Evolutionary conservation across 768 basidiomycete genomes (phyloP).

Genomic region (Rhodotorula diobovata): DNA sequence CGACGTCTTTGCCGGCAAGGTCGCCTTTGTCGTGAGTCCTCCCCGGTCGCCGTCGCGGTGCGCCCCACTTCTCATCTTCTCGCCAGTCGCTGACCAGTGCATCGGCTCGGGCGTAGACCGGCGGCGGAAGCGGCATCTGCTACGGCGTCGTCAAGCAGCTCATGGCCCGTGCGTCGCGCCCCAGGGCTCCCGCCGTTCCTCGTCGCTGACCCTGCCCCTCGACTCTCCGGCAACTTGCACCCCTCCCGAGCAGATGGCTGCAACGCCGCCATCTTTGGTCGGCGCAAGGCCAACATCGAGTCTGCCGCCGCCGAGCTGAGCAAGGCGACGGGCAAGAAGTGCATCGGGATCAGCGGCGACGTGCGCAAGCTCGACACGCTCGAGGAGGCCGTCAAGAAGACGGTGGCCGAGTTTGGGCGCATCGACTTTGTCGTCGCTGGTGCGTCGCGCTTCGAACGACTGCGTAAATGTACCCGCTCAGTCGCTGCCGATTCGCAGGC

Average conservation of each 20-base stretch:
- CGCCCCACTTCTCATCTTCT: conserved; percentile 2
- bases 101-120: conserved; percentile 52
- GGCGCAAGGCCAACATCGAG: conserved; percentile 70
- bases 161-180: conserved; percentile 52
- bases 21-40: conserved; percentile 49
- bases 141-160: conserved; percentile 77
- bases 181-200: too few species aligned
- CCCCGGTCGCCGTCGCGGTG: not conserved
- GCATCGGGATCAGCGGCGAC: conserved; percentile 71
- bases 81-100: not conserved
- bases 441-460: conserved; percentile 47
- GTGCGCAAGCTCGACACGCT: conserved; percentile 71
- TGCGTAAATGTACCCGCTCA: too few species aligned
- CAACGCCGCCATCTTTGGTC: conserved; percentile 71
- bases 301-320: conserved; percentile 68
- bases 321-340: conserved; percentile 62
- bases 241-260: conserved; percentile 65
- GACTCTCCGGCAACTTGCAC: not conserved
- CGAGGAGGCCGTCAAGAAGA: conserved; percentile 66
- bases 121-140: conserved; percentile 90
- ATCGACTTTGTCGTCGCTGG: conserved; percentile 98
- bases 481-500: not conserved
- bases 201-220: too few species aligned
- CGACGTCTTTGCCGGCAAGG: conserved; percentile 84
- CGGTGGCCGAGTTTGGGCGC: conserved; percentile 69